Evolutionary conservation across 2,329 filamentous ascomycete genomes (phyloP), one percentile per base, ranked within the genome.

Genomic region (Bipolaris bicolor): DNA sequence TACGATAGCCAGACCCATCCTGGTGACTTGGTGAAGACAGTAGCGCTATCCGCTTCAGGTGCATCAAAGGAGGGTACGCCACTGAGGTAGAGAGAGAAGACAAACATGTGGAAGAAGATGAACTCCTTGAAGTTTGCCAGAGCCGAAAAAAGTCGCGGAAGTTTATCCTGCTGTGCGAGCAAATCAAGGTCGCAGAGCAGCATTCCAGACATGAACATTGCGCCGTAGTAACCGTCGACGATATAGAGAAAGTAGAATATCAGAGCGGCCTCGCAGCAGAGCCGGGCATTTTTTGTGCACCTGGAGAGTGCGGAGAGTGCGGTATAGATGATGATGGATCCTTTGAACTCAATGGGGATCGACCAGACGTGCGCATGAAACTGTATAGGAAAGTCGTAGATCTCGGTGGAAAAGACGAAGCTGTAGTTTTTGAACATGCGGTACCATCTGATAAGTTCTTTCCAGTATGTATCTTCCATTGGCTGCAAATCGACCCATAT

Each of bases 191-290:
- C 75, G 60, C 70, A 73, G 7, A 76, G 65, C n/a, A 76, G 48
- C 66, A 73, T 72, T 55, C 75, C 75, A 13, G 65, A 55, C 49
- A 75, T 67, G 59, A 77, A 77, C 7, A 77, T 52, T 10, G 73
- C 68, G 29, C 83, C 84, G 67, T 85, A 86, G 74, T 82, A 85
- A 22, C 86, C 88, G 69, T 91, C 88, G 3, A 82, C 82, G 49
- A 90, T 82, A 70, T 88, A 90, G 69, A 90, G 78, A 67, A 89
- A 89, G 74, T 90, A 91, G 61, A 80, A 78, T 18, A 86, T 81
- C 10, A 91, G 76, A 1, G 69, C 81, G 1, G 79, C 45, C 64
- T 86, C 76, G 67, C 83, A 83, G 71, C 78, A 78, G 0, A 89
- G 78, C 13, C 88, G 82, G 3, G 83, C 82, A 52, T 81, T 83